Base-by-base conservation (phyloP, 1,284 basidiomycete genomes). In the Chondrostereum purpureum region DNA sequence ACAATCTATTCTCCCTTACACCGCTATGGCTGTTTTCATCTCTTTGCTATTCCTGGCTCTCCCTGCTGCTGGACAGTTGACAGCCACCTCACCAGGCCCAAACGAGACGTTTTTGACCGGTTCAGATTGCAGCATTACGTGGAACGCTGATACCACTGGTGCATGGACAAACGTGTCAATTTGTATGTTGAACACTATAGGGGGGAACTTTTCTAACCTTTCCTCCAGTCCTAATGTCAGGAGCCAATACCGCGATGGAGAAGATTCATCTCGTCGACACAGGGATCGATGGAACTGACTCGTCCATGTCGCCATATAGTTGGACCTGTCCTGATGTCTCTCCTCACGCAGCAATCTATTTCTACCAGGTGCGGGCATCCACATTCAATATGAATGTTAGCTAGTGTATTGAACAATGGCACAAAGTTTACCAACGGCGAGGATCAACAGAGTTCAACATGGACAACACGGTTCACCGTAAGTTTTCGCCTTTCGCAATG, bases 381-480 rank as follows among this genome's bases (percentile, higher is more conserved):
- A 0, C 68, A 70, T n/a, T 19, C 39, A 21, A 19, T 24, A 11
- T 18, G 20, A 22, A 10, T 31, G 6, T 33, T 10, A 20, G 23
- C 13, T 14, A 44, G 17, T 11, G 20, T 13, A 38, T 23, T 22
- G 17, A 5, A 3, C 22, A 36, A 17, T 20, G 20, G 6, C 13
- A 14, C 18, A 2, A 20, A 67, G 65, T 64, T 67, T 45, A 64
- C 60, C 8, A 62, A 65, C 24, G 57, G 59, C 31, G 55, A 56
- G n/a, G 57, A 63, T 23, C 39, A 22, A 10, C 36, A 53, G 19
- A 49, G 57, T 22, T 53, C 62, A 5, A 52, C 51, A 22, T 93
- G 90, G 88, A 89, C 89, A 0, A 81, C 78, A 6, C 83, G 90
- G 31, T 93, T 92, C 71, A 70, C 83, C 33, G 27, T 31, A n/a